A percentile compares a stretch with the other conserved stretches of the same genome.
Conservation (phyloP, 2,329 filamentous ascomycete genomes). For the Scleromitrula shiraiana region DNA sequence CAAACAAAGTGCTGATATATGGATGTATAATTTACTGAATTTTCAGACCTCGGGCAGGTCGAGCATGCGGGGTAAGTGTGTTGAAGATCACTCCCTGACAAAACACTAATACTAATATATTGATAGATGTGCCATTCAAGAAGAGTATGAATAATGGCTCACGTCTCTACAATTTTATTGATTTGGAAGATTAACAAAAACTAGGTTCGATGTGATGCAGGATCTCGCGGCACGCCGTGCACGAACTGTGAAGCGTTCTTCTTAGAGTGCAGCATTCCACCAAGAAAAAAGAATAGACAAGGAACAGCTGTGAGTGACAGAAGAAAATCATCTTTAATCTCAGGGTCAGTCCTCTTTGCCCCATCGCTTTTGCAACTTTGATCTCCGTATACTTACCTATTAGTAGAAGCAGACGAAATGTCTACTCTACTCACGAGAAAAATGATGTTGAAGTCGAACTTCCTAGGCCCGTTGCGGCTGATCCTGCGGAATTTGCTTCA, state of each 20-base stretch:
- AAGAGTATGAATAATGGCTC: background rate
- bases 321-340: constrained; percentile 35
- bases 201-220: constrained; percentile 94
- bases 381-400: background rate
- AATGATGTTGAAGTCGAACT: constrained; percentile 31
- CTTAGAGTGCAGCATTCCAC: constrained; percentile 95
- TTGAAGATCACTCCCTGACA: background rate
- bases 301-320: constrained; percentile 59
- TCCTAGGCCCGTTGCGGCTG: constrained; percentile 45
- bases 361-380: background rate
- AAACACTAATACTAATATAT: background rate
- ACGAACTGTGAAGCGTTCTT: constrained; percentile 98
- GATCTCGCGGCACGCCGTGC: constrained; percentile 89
- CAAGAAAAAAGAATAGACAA: constrained; percentile 71
- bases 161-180: background rate
- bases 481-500: constrained; percentile 70
- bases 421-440: constrained; percentile 30
- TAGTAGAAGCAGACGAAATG: background rate
- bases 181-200: constrained; percentile 13
- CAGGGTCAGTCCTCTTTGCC: constrained; percentile 2
- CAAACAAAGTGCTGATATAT: no score
- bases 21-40: no score
- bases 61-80: constrained; percentile 8
- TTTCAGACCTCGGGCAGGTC: constrained; percentile 6
- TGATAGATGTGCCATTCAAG: constrained; percentile 4